phyloP scores from a whole-genome alignment of 148 eudicot genomes.

The Simmondsia chinensis region DNA sequence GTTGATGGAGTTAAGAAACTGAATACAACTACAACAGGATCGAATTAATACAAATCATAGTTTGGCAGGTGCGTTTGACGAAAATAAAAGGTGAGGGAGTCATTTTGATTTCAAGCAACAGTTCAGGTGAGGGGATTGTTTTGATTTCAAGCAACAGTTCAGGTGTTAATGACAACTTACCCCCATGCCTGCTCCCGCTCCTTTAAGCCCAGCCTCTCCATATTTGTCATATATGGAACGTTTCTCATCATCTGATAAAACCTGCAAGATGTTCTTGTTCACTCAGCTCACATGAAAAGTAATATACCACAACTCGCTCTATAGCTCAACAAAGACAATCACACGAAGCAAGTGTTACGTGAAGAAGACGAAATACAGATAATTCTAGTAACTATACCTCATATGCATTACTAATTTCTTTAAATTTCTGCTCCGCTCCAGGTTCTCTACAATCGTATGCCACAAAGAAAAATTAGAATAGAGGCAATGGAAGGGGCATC shows the following conservation, averaged over 20 bases:
- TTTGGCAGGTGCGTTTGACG: background rate
- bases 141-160: no score
- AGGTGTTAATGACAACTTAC: no score
- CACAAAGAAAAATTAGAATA: conserved; percentile 5
- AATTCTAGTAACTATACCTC: conserved; percentile 41
- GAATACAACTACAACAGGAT: background rate
- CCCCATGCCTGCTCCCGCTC: conserved; percentile 81
- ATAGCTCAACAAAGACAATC: background rate
- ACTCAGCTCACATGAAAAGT: background rate
- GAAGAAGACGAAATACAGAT: background rate
- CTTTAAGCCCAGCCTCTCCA: conserved; percentile 98
- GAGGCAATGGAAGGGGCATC: no score
- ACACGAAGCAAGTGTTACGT: background rate
- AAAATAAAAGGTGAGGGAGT: background rate
- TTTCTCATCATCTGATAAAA: conserved; percentile 94
- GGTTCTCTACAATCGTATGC: conserved; percentile 59
- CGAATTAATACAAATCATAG: background rate
- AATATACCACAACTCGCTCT: background rate
- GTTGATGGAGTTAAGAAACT: no score
- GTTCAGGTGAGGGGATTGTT: no score
- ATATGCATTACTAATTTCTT: conserved; percentile 95
- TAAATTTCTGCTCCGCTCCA: conserved; percentile 91
- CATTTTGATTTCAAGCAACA: no score
- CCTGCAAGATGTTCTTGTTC: conserved; percentile 29
- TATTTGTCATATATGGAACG: conserved; percentile 90